A percentile compares a stretch with the other conserved stretches of the same genome.
Evolutionary conservation across 805 yeast species (phyloP).

Genomic region (Metschnikowia cerradonensis): DNA sequence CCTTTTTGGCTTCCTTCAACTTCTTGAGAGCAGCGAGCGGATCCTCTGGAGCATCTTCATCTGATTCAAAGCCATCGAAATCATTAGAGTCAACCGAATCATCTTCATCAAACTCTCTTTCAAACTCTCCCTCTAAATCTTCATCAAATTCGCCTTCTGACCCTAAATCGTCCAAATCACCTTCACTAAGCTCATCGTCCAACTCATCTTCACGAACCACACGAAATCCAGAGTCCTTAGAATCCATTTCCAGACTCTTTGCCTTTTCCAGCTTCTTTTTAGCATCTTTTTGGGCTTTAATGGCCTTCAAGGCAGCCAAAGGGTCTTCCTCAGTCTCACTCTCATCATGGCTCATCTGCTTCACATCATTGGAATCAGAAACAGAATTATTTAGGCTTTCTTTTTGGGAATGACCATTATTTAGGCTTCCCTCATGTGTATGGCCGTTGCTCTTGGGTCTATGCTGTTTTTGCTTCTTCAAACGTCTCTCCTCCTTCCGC

Average conservation of each 20-base stretch:
- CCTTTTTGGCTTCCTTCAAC: constrained; percentile 12
- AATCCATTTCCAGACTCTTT: neutral
- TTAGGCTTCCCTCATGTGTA: neutral
- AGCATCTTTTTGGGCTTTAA: constrained; percentile 13
- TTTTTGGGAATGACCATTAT: neutral
- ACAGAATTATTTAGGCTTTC: neutral
- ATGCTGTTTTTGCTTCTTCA: constrained; percentile 29
- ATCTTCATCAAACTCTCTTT: neutral
- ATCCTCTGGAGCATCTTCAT: constrained; percentile 11
- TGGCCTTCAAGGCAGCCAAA: constrained; percentile 16
- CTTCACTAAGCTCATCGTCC: constrained; percentile 20
- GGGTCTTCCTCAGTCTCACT: constrained; percentile 20
- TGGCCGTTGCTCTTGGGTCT: neutral
- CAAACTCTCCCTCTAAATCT: neutral
- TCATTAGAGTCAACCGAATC: neutral
- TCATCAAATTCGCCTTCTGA: neutral
- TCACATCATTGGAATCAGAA: no score
- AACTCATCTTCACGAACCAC: constrained; percentile 17
- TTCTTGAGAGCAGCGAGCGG: constrained; percentile 23
- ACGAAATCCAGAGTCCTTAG: constrained; percentile 3
- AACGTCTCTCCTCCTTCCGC: constrained; percentile 31
- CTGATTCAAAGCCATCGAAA: constrained; percentile 27
- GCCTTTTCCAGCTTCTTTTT: constrained; percentile 1
- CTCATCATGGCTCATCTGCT: neutral
- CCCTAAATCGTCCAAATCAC: neutral